Conservation (phyloP, 2,329 filamentous ascomycete species). For the Aspergillus transmontanensis region DNA sequence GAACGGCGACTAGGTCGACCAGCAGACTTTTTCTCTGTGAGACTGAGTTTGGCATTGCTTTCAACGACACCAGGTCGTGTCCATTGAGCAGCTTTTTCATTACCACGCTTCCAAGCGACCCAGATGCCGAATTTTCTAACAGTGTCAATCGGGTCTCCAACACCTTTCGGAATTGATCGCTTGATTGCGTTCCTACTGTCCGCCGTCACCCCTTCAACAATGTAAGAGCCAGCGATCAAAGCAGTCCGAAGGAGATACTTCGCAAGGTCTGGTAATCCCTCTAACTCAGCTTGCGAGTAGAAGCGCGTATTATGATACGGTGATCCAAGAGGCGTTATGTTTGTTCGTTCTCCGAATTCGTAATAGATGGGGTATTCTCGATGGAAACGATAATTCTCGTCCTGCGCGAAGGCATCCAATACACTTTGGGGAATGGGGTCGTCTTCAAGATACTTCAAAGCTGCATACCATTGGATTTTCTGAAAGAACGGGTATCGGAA, state of each 20-base stretch:
- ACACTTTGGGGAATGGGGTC: conserved; percentile 65
- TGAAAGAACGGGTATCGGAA: conserved; percentile 71
- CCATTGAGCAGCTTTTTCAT: conserved; percentile 64
- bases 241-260: conserved; percentile 66
- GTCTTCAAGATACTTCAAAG: conserved; percentile 64
- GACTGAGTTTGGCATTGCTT: conserved; percentile 51
- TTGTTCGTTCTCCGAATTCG: conserved; percentile 58
- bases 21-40: conserved; percentile 57
- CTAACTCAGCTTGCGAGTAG: conserved; percentile 64
- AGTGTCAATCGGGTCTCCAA: conserved; percentile 62
- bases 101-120: conserved; percentile 69
- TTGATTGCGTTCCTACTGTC: conserved; percentile 63
- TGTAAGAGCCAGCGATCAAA: conserved; percentile 60
- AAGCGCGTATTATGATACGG: conserved; percentile 62
- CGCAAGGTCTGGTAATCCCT: conserved; percentile 60
- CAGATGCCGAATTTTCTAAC: conserved; percentile 65
- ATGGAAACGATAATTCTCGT: conserved; percentile 55
- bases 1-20: conserved; percentile 58
- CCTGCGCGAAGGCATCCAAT: conserved; percentile 56
- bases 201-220: conserved; percentile 61
- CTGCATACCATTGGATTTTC: conserved; percentile 69
- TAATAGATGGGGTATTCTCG: conserved; percentile 60
- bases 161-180: conserved; percentile 64
- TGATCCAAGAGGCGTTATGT: conserved; percentile 53
- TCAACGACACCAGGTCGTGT: conserved; percentile 60